phyloP scores from a whole-genome alignment of 352 stramenopile genomes.

The Globisporangium megalacanthum region DNA sequence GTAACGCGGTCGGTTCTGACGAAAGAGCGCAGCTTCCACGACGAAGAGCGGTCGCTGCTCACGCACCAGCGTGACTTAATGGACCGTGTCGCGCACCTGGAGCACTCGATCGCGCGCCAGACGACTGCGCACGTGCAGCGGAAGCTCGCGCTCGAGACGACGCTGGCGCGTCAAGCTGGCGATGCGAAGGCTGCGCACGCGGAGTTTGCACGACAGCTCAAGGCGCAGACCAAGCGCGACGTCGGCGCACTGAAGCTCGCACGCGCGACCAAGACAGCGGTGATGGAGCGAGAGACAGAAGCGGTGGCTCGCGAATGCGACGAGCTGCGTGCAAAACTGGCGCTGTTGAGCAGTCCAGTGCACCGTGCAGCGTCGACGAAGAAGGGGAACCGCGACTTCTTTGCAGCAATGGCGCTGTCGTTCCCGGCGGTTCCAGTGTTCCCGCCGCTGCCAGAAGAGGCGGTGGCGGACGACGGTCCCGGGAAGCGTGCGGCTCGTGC shows the following conservation, averaged over 20 bases:
- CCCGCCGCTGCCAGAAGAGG: neutral
- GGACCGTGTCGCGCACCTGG: slow-evolving; percentile 48
- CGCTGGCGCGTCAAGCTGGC: slow-evolving; percentile 26
- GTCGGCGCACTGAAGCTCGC: slow-evolving; percentile 31
- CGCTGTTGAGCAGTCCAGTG: slow-evolving; percentile 8
- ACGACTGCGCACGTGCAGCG: slow-evolving; percentile 57
- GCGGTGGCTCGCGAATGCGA: slow-evolving; percentile 20
- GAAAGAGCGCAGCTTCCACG: slow-evolving; percentile 44
- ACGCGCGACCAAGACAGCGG: slow-evolving; percentile 47
- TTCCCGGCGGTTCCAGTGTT: slow-evolving; percentile 22
- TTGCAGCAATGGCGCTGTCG: slow-evolving; percentile 33
- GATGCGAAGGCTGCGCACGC: slow-evolving; percentile 35
- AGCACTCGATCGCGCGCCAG: slow-evolving; percentile 48
- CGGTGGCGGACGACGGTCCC: neutral
- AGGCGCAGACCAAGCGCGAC: slow-evolving; percentile 51
- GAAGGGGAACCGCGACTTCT: slow-evolving; percentile 31
- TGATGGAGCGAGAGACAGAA: slow-evolving; percentile 22
- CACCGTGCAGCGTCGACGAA: neutral
- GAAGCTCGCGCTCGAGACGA: slow-evolving; percentile 42
- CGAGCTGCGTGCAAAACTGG: slow-evolving; percentile 27
- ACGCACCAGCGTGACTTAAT: slow-evolving; percentile 52
- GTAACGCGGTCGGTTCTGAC: slow-evolving; percentile 19
- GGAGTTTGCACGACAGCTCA: slow-evolving; percentile 45
- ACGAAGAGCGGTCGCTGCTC: slow-evolving; percentile 50
- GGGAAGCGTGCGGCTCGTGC: slow-evolving; percentile 16